Conservation (phyloP, 768 basidiomycete genomes). For the Tylopilus sp. region DNA sequence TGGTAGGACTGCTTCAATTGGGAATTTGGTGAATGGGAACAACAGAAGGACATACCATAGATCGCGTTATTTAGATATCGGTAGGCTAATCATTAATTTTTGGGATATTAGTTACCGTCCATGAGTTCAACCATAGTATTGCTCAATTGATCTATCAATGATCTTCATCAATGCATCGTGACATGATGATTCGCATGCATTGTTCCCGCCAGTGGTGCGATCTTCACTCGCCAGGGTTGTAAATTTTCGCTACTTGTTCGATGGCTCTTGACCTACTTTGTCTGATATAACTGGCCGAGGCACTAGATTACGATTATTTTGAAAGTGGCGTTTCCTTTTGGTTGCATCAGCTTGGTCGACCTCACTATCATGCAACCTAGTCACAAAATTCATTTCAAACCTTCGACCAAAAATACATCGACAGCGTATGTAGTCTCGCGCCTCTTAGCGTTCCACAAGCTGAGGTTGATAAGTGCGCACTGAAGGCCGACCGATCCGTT, state of each 20-base stretch:
- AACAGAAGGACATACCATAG: not conserved
- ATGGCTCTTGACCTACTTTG: no score
- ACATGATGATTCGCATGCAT: not conserved
- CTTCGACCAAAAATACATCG: not conserved
- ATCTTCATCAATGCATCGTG: not conserved
- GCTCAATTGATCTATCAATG: not conserved
- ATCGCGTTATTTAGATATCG: not conserved
- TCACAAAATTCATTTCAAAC: no score
- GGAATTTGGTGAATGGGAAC: constrained; percentile 52
- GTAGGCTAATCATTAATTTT: not conserved
- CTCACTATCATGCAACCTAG: no score
- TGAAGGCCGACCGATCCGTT: constrained; percentile 12
- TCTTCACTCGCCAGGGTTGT: not conserved
- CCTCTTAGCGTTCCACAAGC: no score
- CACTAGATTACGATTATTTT: no score
- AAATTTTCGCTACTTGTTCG: not conserved
- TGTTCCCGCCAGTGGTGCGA: not conserved
- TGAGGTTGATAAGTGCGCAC: no score
- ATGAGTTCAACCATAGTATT: not conserved
- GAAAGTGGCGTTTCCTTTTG: no score
- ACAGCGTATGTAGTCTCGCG: not conserved
- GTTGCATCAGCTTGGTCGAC: not conserved
- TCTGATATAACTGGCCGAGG: no score
- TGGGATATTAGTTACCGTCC: not conserved
- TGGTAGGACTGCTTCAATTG: constrained; percentile 69